Percentiles rank a stretch among this genome's conserved stretches.
Evolutionary conservation across 495 filamentous ascomycete genomes (phyloP).

Genomic region (Talaromyces stipitatus): DNA sequence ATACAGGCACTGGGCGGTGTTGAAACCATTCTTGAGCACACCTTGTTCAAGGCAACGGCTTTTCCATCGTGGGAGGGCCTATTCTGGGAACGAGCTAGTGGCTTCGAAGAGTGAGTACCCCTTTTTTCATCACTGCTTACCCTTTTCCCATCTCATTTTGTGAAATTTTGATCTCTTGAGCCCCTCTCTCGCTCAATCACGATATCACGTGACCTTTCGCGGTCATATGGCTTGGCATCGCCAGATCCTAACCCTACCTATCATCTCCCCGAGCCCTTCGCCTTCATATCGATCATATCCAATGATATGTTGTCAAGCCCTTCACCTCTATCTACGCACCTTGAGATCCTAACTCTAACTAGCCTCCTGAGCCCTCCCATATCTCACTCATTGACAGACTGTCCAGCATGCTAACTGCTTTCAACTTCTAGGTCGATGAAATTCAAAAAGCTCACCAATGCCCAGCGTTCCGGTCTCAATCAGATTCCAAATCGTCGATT

Average conservation of each 20-base stretch:
- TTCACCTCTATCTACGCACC: too few relatives aligned
- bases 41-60: slow-evolving; percentile 95
- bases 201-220: background rate
- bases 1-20: slow-evolving; percentile 98
- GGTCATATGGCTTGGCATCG: too few relatives aligned
- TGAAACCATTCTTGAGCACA: slow-evolving; percentile 98
- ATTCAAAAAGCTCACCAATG: slow-evolving; percentile 99
- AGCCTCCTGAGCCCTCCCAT: too few relatives aligned
- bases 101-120: background rate
- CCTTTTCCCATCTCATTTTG: background rate
- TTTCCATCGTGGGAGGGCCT: slow-evolving; percentile 99
- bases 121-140: background rate
- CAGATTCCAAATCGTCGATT: slow-evolving; percentile 99
- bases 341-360: too few relatives aligned
- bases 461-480: slow-evolving; percentile 95
- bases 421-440: slow-evolving; percentile 55
- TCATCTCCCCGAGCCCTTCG: background rate
- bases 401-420: background rate
- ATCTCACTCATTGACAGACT: background rate
- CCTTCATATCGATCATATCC: background rate
- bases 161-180: background rate
- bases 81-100: slow-evolving; percentile 90
- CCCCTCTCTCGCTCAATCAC: background rate
- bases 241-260: background rate
- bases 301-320: background rate